Conservation (phyloP, 805 yeast genomes). For the Schwanniomyces vanrijiae region DNA sequence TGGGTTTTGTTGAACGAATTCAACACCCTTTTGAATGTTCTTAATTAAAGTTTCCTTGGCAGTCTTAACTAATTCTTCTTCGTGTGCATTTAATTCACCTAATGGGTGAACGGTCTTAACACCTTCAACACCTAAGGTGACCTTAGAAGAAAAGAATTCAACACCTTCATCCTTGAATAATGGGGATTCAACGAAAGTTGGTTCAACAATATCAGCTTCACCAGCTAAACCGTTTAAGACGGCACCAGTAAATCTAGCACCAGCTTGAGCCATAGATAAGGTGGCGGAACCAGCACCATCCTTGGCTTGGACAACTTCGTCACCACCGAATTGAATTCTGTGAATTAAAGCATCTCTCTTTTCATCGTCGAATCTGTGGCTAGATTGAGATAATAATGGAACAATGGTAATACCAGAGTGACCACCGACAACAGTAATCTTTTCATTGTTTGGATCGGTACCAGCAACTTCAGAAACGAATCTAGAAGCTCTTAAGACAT, state of each 20-base stretch:
- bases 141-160: conserved; percentile 93
- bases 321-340: conserved; percentile 96
- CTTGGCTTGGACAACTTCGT: conserved; percentile 91
- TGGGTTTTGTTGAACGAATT: conserved; percentile 75
- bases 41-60: conserved; percentile 88
- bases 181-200: conserved; percentile 78
- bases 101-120: conserved; percentile 76
- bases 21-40: conserved; percentile 93
- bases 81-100: conserved; percentile 72
- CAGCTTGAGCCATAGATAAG: conserved; percentile 91
- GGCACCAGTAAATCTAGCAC: conserved; percentile 70
- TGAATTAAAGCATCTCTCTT: conserved; percentile 57
- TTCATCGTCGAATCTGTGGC: conserved; percentile 53
- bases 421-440: conserved; percentile 90
- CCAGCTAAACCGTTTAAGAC: conserved; percentile 65
- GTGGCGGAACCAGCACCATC: conserved; percentile 95
- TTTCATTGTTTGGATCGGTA: conserved; percentile 76
- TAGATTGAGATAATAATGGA: conserved; percentile 85
- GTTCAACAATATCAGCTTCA: conserved; percentile 63
- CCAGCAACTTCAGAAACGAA: conserved; percentile 68
- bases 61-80: conserved; percentile 76
- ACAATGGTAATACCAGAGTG: conserved; percentile 97
- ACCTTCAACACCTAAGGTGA: conserved; percentile 92
- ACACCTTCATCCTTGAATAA: conserved; percentile 85
- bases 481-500: conserved; percentile 85